Evolutionary conservation across 2,329 filamentous ascomycete species (phyloP), one percentile per base, ranked within the genome.

Genomic region (Cryoendolithus antarcticus): DNA sequence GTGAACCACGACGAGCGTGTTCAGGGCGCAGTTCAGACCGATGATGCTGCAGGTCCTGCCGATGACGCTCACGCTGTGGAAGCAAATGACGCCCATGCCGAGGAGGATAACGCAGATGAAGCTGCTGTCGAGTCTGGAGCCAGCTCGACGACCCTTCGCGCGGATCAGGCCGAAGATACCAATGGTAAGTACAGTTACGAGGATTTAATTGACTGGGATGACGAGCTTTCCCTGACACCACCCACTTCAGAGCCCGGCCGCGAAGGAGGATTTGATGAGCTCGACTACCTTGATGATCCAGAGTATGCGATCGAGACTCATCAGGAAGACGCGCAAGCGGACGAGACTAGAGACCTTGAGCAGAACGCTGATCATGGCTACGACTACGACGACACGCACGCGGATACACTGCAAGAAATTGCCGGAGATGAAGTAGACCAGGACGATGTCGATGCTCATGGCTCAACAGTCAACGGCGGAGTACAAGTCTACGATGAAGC

Each of bases 101-200:
- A 29, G 6, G 40, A 35, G 28, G 37, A 40, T 12, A 34, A 40
- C 24, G 19, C 38, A 27, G 13, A 37, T 11, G 40, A 44, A 30
- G 30, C 33, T 9, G 30, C 41, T 6, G 38, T 44, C 11, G 44
- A 44, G 13, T 51, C 51, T 32, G 34, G 44, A 42, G 46, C 45
- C 38, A 52, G 46, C 43, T 52, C 50, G 42, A 47, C 39, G 12
- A 48, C 47, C 34, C 39, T 48, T 45, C 46, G 47, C 38, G 47
- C 41, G 21, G 46, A 48, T 40, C 13, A 38, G 13, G 39, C 46
- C 37, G 46, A 50, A 34, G 44, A 46, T 28, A 35, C 37, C 15
- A 44, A 43, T 45, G 54, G 53, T 57, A 47, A 57, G 53, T 52
- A 48, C 34, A 21, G 41, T 15, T 15, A 30, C 34, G 48, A 51